Evolutionary conservation across 2,329 filamentous ascomycete genomes (phyloP).

Genomic region (Aspergillus amoenus): DNA sequence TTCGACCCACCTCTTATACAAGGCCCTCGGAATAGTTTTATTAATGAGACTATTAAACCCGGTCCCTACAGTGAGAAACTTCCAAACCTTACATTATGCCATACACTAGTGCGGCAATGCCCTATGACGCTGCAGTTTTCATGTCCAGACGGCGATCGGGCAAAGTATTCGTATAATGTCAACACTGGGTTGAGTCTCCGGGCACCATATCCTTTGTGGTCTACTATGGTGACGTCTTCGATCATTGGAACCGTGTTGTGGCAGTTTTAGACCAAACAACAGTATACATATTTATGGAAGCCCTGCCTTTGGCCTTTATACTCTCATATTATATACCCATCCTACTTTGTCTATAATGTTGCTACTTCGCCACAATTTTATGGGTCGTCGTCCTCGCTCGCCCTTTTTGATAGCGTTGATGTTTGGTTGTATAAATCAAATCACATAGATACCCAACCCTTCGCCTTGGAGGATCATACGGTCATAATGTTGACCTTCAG

Average conservation of each 20-base stretch:
- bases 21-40: conserved; percentile 65
- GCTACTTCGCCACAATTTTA: not conserved
- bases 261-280: not conserved
- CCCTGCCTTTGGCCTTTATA: not conserved
- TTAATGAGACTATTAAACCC: conserved; percentile 70
- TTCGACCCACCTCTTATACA: conserved; percentile 44
- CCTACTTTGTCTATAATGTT: not conserved
- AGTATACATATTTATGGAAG: not conserved
- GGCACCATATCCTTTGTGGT: not conserved
- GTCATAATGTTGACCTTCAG: not conserved
- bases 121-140: conserved; percentile 72
- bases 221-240: not conserved
- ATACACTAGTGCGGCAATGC: conserved; percentile 79
- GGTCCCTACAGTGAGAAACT: conserved; percentile 93
- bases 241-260: not conserved
- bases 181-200: not conserved
- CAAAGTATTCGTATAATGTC: conserved; percentile 53
- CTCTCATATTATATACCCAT: not conserved
- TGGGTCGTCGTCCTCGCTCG: not conserved
- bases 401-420: conserved; percentile 10
- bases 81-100: conserved; percentile 86
- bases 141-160: conserved; percentile 62
- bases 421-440: not conserved
- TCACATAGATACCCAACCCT: not conserved
- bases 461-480: not conserved